Evolutionary conservation across 805 yeast genomes (phyloP), one percentile per base, ranked within the genome.

Genomic region (Lachancea kluyveri): DNA sequence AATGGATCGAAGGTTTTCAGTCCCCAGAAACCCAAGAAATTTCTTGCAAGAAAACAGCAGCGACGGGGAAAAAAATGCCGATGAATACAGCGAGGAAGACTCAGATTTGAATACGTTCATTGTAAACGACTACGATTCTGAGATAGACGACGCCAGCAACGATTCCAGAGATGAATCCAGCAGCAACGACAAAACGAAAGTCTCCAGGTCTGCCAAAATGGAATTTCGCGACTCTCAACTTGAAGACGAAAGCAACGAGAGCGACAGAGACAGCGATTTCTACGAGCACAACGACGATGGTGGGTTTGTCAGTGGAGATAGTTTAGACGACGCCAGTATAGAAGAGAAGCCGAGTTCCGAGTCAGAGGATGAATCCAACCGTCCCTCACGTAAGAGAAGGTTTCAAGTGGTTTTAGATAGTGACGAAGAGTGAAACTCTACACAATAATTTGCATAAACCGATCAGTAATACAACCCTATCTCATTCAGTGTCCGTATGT

Each of bases 341-440:
- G 26, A 65, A 15, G 41, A 48, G 6, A 52, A 64, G 2, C 50
- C 50, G 13, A 54, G 54, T 17, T 57, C 59, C 15, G 60, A 46
- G 20, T 67, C 64, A 24, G 59, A 62, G 6, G 64, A 57, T 4
- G 66, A 62, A 17, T 65, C 60, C 12, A 65, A 57, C 13, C 37
- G 33, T 15, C 38, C 30, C 13, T 39, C 35, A 11, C 36, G 48
- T 12, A 45, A 45, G 8, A 46, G 43, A 33, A 36, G 50, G 17
- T 39, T 33, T 22, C 42, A 31, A 21, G 48, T 52, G 7, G 37
- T 50, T 8, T 31, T 52, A 5, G 54, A 46, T 23, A 45, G 40
- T 13, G 54, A 53, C 22, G 61, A 54, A 24, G 54, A 52, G 8
- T n/a, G n/a, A n/a, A n/a, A n/a, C n/a, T n/a, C n/a, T n/a, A n/a